Conservation (phyloP, 2,329 filamentous ascomycete species). For the Fusarium sp. region DNA sequence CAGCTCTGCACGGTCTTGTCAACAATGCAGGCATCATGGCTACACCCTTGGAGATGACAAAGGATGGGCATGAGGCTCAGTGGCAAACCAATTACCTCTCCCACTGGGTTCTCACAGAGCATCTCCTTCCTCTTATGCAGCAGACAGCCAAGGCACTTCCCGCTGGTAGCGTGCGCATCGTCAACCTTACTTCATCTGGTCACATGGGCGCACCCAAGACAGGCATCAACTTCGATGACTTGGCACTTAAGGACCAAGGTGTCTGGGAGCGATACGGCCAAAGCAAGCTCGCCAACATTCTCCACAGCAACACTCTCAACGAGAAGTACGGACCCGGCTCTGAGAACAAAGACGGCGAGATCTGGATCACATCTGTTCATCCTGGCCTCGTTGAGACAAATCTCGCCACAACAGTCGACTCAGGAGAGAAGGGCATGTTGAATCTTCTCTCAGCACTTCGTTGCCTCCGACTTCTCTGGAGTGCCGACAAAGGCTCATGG, state of each 20-base stretch:
- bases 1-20: conserved; percentile 24
- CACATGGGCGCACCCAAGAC: conserved; percentile 29
- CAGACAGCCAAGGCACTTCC: conserved; percentile 19
- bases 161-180: conserved; percentile 24
- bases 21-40: conserved; percentile 42
- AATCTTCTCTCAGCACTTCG: not conserved
- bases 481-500: conserved; percentile 35
- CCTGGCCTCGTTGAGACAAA: conserved; percentile 36
- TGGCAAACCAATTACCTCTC: conserved; percentile 42
- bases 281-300: conserved; percentile 38
- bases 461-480: conserved; percentile 3
- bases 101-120: conserved; percentile 33
- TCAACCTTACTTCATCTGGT: conserved; percentile 36
- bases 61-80: conserved; percentile 31
- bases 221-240: conserved; percentile 28
- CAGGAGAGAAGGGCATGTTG: not conserved
- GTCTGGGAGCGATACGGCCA: conserved; percentile 31
- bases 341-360: conserved; percentile 13
- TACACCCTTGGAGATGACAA: conserved; percentile 21
- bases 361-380: conserved; percentile 34
- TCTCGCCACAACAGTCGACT: not conserved
- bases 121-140: conserved; percentile 33
- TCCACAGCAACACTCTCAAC: conserved; percentile 31
- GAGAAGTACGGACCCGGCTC: conserved; percentile 33
- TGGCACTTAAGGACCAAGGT: not conserved